These are phyloP conservation scores for Plantago coronopus DNA, from an alignment of 305 asterid genomes.

Conservation along the genomic window DNA sequence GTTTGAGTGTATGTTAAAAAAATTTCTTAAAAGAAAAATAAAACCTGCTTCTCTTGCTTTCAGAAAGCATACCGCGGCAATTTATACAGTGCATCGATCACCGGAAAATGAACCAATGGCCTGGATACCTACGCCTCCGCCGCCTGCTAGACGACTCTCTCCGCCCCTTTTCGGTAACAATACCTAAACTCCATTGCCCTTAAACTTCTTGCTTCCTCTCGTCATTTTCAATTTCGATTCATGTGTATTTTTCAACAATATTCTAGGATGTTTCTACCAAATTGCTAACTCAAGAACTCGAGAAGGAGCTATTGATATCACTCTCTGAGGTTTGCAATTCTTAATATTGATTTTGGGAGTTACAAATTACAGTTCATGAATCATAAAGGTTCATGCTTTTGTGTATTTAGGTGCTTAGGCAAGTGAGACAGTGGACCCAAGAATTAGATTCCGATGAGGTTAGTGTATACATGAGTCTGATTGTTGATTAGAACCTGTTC, in stretches of 20 bases:
- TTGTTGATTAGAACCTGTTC: no score
- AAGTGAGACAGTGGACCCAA: conserved; percentile 52
- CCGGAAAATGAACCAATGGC: conserved; percentile 39
- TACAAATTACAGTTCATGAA: neutral
- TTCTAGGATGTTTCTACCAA: conserved; percentile 36
- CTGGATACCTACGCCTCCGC: conserved; percentile 42
- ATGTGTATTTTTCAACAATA: neutral
- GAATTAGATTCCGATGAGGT: conserved; percentile 52
- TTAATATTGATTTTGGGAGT: neutral
- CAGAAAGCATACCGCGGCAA: no score
- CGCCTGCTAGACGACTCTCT: conserved; percentile 38
- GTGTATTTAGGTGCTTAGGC: conserved; percentile 45
- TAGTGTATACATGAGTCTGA: no score
- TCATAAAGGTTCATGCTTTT: neutral
- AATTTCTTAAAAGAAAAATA: no score
- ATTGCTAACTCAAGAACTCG: conserved; percentile 41
- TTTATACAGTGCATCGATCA: neutral
- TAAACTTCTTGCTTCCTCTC: neutral
- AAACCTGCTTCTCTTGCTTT: no score
- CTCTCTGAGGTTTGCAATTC: conserved; percentile 58
- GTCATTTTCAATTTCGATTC: conserved; percentile 12
- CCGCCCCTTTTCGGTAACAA: conserved; percentile 38
- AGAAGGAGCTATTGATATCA: conserved; percentile 46
- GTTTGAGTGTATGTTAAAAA: no score
- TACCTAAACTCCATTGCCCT: neutral